Conservation (phyloP, 805 yeast genomes). For the Yarrowia alimentaria region DNA sequence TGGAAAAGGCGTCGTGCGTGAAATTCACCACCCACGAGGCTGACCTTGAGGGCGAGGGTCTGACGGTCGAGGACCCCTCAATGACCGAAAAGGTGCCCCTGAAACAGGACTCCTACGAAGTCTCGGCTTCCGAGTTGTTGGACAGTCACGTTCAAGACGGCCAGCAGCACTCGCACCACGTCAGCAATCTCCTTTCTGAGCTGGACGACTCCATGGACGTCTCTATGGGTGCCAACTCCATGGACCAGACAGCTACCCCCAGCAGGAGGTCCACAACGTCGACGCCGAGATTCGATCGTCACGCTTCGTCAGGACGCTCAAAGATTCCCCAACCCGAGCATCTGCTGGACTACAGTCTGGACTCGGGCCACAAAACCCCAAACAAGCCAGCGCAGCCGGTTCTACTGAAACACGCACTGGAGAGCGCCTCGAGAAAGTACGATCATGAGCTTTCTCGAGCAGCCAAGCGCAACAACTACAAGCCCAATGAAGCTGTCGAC, state of each 20-base stretch:
- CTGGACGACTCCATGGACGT: not conserved
- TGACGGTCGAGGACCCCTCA: conserved; percentile 22
- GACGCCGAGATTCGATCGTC: conserved; percentile 20
- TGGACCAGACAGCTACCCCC: not conserved
- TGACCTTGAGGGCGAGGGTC: conserved; percentile 29
- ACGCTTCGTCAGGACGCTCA: not conserved
- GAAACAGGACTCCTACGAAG: conserved; percentile 30
- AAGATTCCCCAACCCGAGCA: conserved; percentile 3
- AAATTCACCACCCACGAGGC: conserved; percentile 56
- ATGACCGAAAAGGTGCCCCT: conserved; percentile 28
- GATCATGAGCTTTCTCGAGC: conserved; percentile 14
- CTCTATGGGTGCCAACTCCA: not conserved
- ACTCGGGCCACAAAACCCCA: conserved; percentile 8
- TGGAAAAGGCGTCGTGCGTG: conserved; percentile 72
- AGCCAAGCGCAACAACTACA: conserved; percentile 12
- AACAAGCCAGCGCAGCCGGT: conserved; percentile 7
- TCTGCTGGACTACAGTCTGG: conserved; percentile 5
- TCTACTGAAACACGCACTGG: conserved; percentile 24
- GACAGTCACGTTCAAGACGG: not conserved
- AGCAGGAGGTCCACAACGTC: not conserved
- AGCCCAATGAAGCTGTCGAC: not conserved
- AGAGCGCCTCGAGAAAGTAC: conserved; percentile 1
- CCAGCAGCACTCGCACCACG: not conserved
- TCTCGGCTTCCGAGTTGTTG: not conserved
- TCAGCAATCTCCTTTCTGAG: conserved; percentile 3